phyloP scores from a whole-genome alignment of 345 rosid genomes.

The Brassica nigra region DNA sequence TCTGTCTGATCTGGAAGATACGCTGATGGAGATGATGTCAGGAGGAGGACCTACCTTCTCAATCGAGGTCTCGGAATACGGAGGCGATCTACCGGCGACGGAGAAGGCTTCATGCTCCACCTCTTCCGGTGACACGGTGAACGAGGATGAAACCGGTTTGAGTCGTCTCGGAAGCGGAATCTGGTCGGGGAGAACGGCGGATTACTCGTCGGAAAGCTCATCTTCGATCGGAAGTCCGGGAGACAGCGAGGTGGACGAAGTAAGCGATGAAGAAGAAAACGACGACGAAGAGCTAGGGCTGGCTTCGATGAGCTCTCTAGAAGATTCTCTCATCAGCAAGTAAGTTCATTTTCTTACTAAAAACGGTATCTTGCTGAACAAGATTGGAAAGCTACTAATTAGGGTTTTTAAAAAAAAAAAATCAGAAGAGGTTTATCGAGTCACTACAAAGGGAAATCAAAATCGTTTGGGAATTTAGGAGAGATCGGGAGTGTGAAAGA shows the following conservation, averaged over 20 bases:
- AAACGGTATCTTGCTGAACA: not conserved
- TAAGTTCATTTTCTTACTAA: conserved; percentile 20
- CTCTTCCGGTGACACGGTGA: not conserved
- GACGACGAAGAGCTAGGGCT: conserved; percentile 31
- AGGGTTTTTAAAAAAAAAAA: not conserved
- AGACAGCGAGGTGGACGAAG: conserved; percentile 50
- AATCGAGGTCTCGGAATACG: conserved; percentile 46
- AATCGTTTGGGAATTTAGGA: conserved; percentile 69
- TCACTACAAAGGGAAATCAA: conserved; percentile 82
- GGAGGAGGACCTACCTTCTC: conserved; percentile 51
- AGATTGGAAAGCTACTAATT: not conserved
- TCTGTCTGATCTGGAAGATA: conserved; percentile 18
- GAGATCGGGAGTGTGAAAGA: conserved; percentile 64
- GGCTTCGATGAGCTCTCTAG: conserved; percentile 53
- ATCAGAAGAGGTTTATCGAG: conserved; percentile 80
- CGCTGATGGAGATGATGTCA: conserved; percentile 56
- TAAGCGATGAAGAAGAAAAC: conserved; percentile 29
- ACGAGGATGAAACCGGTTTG: conserved; percentile 21
- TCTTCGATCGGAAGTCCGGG: conserved; percentile 74
- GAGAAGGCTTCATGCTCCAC: conserved; percentile 34
- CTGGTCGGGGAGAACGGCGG: conserved; percentile 38
- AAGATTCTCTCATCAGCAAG: conserved; percentile 69
- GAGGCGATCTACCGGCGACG: conserved; percentile 35
- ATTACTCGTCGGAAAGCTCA: conserved; percentile 56
- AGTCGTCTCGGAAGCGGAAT: conserved; percentile 35